Evolutionary conservation across 2,329 filamentous ascomycete genomes (phyloP), one percentile per base, ranked within the genome.

Genomic region (Helminthosporium solani): DNA sequence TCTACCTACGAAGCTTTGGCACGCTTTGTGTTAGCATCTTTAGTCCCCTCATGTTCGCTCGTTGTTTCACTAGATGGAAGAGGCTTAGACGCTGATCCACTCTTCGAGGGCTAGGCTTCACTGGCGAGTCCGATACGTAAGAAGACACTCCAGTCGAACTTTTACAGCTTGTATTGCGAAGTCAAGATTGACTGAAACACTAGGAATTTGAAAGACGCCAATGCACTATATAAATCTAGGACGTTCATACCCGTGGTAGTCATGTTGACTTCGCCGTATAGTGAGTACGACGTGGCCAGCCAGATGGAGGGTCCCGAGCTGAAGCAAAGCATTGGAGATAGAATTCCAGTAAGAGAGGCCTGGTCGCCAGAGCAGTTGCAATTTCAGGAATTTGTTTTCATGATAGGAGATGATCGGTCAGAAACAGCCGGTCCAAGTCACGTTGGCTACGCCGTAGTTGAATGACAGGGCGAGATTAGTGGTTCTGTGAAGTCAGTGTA

Each of bases 351-450:
- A 0, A 64, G 58, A 39, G 67, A 74, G 35, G 70, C 78, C 55
- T 80, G 78, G 9, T 70, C 69, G 23, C 77, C 78, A 81, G 1
- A 81, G 66, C 14, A 81, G 74, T 0, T 78, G 77, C 42, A 80
- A 78, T 0, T 73, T 69, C 5, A 77, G 79, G 0, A 78, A 78
- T 52, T 80, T 76, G 42, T 80, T 78, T 0, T 77, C 78, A 0
- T 78, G 76, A 31, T 77, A 79, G 0, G 76, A 79, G 6, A 81
- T 54, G 0, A 80, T 75, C 2, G 77, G 70, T 0, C 80, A 71
- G 75, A 80, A 77, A 49, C 81, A 80, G 0, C 79, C 50, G 0
- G 76, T 79, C 78, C 78, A 82, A 1, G 75, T 73, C 0, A 82
- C 67, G 36, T 81, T 74, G 4, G 80, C 73, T 0, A 77, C 77